phyloP scores from a whole-genome alignment of 345 rosid species.

The Pistacia atlantica region DNA sequence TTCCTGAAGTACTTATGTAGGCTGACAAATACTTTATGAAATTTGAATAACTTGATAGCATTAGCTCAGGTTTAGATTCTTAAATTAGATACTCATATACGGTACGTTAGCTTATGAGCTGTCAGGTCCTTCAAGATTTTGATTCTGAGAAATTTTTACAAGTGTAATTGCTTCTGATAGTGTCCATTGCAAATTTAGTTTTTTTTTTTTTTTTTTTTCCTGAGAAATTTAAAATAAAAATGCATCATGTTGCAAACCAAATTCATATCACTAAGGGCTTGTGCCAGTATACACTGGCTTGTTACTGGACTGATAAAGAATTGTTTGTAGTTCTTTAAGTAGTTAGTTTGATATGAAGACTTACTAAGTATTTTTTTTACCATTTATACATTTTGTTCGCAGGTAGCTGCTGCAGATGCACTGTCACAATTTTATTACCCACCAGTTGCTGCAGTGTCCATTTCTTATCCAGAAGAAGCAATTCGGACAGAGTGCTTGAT shows the following conservation, averaged over 20 bases:
- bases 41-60: not conserved
- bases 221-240: not conserved
- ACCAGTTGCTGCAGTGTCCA: constrained; percentile 90
- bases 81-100: not conserved
- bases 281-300: not conserved
- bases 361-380: not conserved
- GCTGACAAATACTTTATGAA: not conserved
- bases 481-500: constrained; percentile 71
- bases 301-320: not conserved
- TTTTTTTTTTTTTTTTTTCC: not conserved
- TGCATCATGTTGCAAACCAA: not conserved
- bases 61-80: constrained; percentile 2
- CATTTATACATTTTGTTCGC: constrained; percentile 14
- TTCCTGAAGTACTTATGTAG: not conserved
- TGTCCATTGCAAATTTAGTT: not conserved
- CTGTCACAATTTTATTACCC: constrained; percentile 87
- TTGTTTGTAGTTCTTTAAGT: not conserved
- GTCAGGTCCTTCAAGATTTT: not conserved
- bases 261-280: not conserved
- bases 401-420: constrained; percentile 80
- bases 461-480: constrained; percentile 91
- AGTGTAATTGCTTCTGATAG: not conserved
- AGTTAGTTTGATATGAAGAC: not conserved
- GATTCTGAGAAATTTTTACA: not conserved
- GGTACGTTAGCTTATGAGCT: not conserved